These are phyloP conservation scores for Phytophthora sp. DNA, from an alignment of 352 stramenopile species.

Conservation along the genomic window DNA sequence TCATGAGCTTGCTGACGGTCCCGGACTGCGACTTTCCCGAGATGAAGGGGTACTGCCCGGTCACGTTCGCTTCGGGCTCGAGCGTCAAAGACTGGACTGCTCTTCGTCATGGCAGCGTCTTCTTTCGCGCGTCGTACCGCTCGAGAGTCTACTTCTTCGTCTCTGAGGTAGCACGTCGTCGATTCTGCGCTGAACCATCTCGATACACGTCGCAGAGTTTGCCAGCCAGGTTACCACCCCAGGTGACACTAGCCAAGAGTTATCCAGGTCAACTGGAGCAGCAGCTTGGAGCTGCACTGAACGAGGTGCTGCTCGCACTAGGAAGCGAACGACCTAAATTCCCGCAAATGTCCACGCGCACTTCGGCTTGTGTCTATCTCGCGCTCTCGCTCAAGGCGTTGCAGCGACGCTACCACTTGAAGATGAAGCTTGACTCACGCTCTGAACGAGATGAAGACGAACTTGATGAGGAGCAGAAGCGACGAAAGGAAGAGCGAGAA, in stretches of 20 bases:
- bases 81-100: slow-evolving; percentile 51
- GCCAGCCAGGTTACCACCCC: slow-evolving; percentile 68
- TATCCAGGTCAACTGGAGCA: slow-evolving; percentile 69
- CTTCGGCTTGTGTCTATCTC: slow-evolving; percentile 64
- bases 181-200: slow-evolving; percentile 56
- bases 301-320: slow-evolving; percentile 63
- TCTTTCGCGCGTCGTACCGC: slow-evolving; percentile 66
- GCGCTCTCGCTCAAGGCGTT: slow-evolving; percentile 61
- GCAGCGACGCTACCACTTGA: slow-evolving; percentile 27
- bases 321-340: slow-evolving; percentile 71
- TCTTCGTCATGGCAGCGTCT: slow-evolving; percentile 50
- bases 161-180: slow-evolving; percentile 50
- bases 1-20: slow-evolving; percentile 67
- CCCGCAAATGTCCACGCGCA: slow-evolving; percentile 35
- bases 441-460: slow-evolving; percentile 32
- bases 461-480: slow-evolving; percentile 32
- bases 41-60: slow-evolving; percentile 77
- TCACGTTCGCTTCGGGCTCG: slow-evolving; percentile 56
- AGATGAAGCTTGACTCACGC: slow-evolving; percentile 25
- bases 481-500: slow-evolving; percentile 25
- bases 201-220: slow-evolving; percentile 52
- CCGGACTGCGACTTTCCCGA: slow-evolving; percentile 74
- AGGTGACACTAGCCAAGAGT: slow-evolving; percentile 57
- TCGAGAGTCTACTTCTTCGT: slow-evolving; percentile 68
- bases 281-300: slow-evolving; percentile 59